Conservation (phyloP, 768 basidiomycete species). For the Macrolepiota fuliginosa region DNA sequence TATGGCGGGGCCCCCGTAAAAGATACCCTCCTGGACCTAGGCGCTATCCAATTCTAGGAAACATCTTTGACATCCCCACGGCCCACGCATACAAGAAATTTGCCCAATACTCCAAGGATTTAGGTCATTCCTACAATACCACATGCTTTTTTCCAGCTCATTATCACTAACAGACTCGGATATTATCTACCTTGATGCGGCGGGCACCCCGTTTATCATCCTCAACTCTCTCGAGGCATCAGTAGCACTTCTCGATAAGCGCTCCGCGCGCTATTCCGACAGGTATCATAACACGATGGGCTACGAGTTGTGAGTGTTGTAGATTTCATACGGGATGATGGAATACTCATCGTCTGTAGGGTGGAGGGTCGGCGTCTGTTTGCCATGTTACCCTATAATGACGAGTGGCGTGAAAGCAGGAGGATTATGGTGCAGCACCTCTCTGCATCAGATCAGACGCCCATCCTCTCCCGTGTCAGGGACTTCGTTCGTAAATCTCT, state of each 20-base stretch:
- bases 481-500: no score
- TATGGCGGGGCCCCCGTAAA: neutral
- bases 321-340: neutral
- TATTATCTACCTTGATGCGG: no score
- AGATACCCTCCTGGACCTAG: constrained; percentile 36
- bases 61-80: constrained; percentile 41
- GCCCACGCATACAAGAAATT: no score
- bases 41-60: constrained; percentile 39
- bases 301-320: constrained; percentile 2
- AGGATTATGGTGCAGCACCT: constrained; percentile 2
- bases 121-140: neutral
- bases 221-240: no score
- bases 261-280: constrained; percentile 17
- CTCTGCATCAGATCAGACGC: neutral
- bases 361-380: neutral
- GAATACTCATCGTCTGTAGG: neutral
- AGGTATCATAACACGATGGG: constrained; percentile 5
- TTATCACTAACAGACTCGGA: neutral
- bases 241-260: constrained; percentile 20
- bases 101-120: neutral
- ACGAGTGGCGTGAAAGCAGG: no score
- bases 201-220: no score
- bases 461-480: neutral
- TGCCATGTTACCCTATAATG: neutral
- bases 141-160: neutral